A percentile compares a stretch with the other conserved stretches of the same genome.
Conservation (phyloP, 306 rosid species). For the Ceratonia siliqua region DNA sequence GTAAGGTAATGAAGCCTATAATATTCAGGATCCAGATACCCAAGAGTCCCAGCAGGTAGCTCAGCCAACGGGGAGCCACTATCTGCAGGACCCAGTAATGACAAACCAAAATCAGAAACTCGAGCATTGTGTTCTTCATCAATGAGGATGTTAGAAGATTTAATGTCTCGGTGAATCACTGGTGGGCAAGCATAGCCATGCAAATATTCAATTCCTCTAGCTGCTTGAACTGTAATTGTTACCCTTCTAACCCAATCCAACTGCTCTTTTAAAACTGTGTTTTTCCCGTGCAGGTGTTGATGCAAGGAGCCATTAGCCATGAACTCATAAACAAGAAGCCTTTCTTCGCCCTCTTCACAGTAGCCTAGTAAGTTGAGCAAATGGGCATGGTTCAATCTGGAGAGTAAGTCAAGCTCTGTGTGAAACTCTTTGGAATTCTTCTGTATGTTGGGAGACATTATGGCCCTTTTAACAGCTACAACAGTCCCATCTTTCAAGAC, state of each 20-base stretch:
- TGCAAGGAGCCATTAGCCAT: slow-evolving; percentile 19
- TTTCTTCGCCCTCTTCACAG: slow-evolving; percentile 73
- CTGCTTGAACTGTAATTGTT: slow-evolving; percentile 78
- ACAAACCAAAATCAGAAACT: slow-evolving; percentile 91
- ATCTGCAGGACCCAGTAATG: slow-evolving; percentile 79
- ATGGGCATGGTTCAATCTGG: slow-evolving; percentile 73
- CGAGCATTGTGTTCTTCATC: slow-evolving; percentile 97
- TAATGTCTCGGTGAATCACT: slow-evolving; percentile 54
- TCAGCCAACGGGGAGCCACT: slow-evolving; percentile 89
- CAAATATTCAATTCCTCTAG: slow-evolving; percentile 71
- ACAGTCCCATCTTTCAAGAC: slow-evolving; percentile 65
- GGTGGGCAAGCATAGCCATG: slow-evolving; percentile 84
- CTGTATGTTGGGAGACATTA: slow-evolving; percentile 62
- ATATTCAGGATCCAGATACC: slow-evolving; percentile 97
- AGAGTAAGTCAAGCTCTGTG: slow-evolving; percentile 68
- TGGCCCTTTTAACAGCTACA: slow-evolving; percentile 71
- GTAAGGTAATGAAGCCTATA: slow-evolving; percentile 96
- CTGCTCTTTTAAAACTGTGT: slow-evolving; percentile 57
- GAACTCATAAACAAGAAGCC: slow-evolving; percentile 48
- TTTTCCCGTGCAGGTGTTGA: slow-evolving; percentile 15
- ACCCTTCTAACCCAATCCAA: slow-evolving; percentile 73
- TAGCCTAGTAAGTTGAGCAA: slow-evolving; percentile 69
- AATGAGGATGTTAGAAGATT: slow-evolving; percentile 90
- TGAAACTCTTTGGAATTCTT: slow-evolving; percentile 75
- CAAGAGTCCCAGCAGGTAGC: slow-evolving; percentile 93